A percentile compares a stretch with the other conserved stretches of the same genome.
Evolutionary conservation across 805 yeast species (phyloP).

Genomic region (Starmerella davenportii): DNA sequence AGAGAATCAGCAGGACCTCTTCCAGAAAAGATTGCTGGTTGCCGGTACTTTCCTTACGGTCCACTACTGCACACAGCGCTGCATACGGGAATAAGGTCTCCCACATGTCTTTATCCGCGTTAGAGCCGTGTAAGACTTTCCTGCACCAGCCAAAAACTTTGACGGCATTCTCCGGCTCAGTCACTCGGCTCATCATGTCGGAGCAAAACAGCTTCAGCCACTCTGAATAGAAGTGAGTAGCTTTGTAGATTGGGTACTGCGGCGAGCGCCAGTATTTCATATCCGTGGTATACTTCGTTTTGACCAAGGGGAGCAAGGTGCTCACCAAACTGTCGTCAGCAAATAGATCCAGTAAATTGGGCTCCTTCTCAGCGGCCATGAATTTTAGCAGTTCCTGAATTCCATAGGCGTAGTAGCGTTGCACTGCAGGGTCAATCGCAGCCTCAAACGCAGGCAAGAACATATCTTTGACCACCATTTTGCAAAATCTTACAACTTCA

Average conservation of each 20-base stretch:
- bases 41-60: slow-evolving; percentile 21
- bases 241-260: slow-evolving; percentile 50
- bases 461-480: slow-evolving; percentile 44
- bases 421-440: slow-evolving; percentile 70
- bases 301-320: slow-evolving; percentile 14
- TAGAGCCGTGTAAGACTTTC: slow-evolving; percentile 11
- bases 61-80: slow-evolving; percentile 43
- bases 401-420: slow-evolving; percentile 65
- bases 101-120: slow-evolving; percentile 33
- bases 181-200: slow-evolving; percentile 41
- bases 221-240: slow-evolving; percentile 25
- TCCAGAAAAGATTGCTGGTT: slow-evolving; percentile 29
- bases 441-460: slow-evolving; percentile 81
- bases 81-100: slow-evolving; percentile 63
- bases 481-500: slow-evolving; percentile 50
- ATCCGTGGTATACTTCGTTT: slow-evolving; percentile 52
- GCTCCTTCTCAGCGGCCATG: slow-evolving; percentile 16
- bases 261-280: slow-evolving; percentile 27
- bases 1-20: slow-evolving; percentile 42
- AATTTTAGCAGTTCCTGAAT: slow-evolving; percentile 71
- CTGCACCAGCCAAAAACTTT: slow-evolving; percentile 11
- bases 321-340: slow-evolving; percentile 6
- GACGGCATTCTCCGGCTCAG: slow-evolving; percentile 27
- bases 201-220: slow-evolving; percentile 63
- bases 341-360: slow-evolving; percentile 3